These are phyloP conservation scores for Metarhizium album DNA, from an alignment of 2,329 filamentous ascomycete species.

Conservation along the genomic window DNA sequence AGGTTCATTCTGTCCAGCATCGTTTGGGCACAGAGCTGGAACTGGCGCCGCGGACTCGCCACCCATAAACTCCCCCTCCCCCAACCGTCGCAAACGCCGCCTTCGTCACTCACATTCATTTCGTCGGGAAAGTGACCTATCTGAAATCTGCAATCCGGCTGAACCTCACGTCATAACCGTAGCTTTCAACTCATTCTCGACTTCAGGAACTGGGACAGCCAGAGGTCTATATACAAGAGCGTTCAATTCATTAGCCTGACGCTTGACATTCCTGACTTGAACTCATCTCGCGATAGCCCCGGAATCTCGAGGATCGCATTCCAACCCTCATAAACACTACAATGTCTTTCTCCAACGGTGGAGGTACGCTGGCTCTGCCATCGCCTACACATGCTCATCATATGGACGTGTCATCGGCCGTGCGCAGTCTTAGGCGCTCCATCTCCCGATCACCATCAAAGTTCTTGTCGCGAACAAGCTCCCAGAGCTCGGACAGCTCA, in stretches of 20 bases:
- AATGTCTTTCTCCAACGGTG: slow-evolving; percentile 47
- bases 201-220: background rate
- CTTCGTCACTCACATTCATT: background rate
- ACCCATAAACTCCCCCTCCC: too few species aligned
- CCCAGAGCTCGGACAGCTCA: slow-evolving; percentile 38
- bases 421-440: slow-evolving; percentile 75
- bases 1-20: too few species aligned
- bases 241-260: slow-evolving; percentile 4
- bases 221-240: slow-evolving; percentile 1
- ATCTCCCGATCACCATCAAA: slow-evolving; percentile 92
- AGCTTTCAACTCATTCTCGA: background rate
- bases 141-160: background rate
- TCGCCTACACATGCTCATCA: slow-evolving; percentile 77
- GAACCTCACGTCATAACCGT: background rate
- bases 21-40: too few species aligned
- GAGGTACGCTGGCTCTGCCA: slow-evolving; percentile 74
- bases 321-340: slow-evolving; percentile 22
- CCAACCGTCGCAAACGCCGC: background rate
- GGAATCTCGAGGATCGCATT: slow-evolving; percentile 16
- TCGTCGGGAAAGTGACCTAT: background rate
- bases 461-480: slow-evolving; percentile 49
- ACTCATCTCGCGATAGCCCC: slow-evolving; percentile 14
- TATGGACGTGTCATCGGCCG: slow-evolving; percentile 71
- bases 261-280: slow-evolving; percentile 20
- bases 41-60: too few species aligned